phyloP scores from a whole-genome alignment of 192 early-diverging fungal species.

The Globomyces pollinis-pini region DNA sequence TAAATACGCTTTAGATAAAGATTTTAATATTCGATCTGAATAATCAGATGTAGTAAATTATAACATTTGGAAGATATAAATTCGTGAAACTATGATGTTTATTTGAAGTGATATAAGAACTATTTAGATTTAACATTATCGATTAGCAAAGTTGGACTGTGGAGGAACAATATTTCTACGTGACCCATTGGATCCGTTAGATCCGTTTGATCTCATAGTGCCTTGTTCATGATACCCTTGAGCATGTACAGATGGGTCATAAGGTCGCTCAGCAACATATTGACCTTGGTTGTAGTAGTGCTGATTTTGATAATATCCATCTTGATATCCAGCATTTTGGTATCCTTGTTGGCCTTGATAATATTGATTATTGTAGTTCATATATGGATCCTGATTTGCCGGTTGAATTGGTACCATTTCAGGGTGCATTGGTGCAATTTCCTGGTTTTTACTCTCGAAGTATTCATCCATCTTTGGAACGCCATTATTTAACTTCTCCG shows the following conservation, averaged over 20 bases:
- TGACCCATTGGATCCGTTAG: neutral
- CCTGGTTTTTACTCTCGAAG: neutral
- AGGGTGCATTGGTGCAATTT: too few species aligned
- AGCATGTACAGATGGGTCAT: neutral
- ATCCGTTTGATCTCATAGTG: neutral
- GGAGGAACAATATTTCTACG: too few species aligned
- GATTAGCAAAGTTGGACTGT: neutral
- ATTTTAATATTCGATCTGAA: too few species aligned
- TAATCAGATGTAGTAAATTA: too few species aligned
- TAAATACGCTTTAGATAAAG: slow-evolving; percentile 3
- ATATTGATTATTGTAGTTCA: too few species aligned
- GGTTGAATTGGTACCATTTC: too few species aligned
- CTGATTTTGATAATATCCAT: neutral
- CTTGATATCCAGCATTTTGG: too few species aligned
- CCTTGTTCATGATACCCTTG: neutral
- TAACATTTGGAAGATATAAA: too few species aligned
- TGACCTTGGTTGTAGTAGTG: neutral
- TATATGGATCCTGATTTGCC: too few species aligned
- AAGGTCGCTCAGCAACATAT: too few species aligned
- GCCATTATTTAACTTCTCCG: neutral
- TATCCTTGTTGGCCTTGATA: too few species aligned
- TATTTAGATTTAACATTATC: neutral
- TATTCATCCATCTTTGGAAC: neutral
- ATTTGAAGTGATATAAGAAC: neutral
- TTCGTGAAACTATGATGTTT: neutral